Evolutionary conservation across 345 rosid species (phyloP), one percentile per base, ranked within the genome.

Genomic region (Populus pruinosa): DNA sequence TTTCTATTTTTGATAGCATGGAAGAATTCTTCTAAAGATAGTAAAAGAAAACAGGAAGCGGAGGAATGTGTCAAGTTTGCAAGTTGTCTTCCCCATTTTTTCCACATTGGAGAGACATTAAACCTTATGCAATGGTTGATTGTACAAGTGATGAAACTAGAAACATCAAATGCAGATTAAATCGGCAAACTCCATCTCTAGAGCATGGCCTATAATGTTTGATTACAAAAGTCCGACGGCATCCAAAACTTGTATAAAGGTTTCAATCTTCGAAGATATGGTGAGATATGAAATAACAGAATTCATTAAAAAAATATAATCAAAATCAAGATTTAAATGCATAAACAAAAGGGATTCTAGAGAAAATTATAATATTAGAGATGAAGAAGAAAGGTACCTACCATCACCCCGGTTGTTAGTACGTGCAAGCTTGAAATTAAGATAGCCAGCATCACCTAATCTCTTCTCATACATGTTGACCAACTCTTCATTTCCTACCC

Each of bases 401-500:
- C 99, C 99, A 83, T 95, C 99, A 5, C 97, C 98, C 1, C 99
- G 96, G 78, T 95, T 95, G 88, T 93, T 93, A 75, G 99, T 94
- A 29, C 99, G 91, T 12, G 85, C 93, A 61, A 91, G 97, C 87
- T 93, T 88, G 84, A 86, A 93, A 82, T 80, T 83, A 69, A 85
- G 79, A 86, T 94, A 94, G 75, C 99, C 98, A 80, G 97, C 98
- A 72, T 88, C 93, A 20, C 89, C 87, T 67, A 94, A 90, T 78
- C 94, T 89, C 85, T 90, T 90, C 89, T 94, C 95, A 47, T 93
- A 94, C 80, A 94, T 73, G 72, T 79, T 83, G 27, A 94, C 98
- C 78, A 94, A 91, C 82, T 94, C 98, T 77, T 93, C 89, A 73
- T 94, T 94, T 33, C 95, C 95, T 44, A 89, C 87, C 98, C 98